Base-by-base conservation (phyloP, 1,139 yeast genomes). In the Magnusiomyces fungicola region DNA sequence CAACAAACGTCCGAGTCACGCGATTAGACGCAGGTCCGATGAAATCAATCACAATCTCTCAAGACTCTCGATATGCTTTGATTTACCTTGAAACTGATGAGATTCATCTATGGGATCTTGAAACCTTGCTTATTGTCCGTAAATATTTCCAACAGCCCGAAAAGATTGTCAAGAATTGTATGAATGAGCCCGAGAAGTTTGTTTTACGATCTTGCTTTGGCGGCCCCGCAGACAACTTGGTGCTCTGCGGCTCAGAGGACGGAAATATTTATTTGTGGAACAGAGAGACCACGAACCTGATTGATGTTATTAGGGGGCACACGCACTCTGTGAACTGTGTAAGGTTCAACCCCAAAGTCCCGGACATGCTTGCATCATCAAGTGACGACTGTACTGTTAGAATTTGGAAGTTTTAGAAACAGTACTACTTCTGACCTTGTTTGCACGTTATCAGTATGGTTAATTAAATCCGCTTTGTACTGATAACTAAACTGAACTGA, bases 171-270 rank as follows among this genome's bases (percentile, higher is more conserved):
- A 76, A 79, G 33, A 34, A 46, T 7, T 21, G 23, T 3, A 32
- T 56, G 10, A 29, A 29, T 14, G 41, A 34, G 37, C 45, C 45
- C 48, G 51, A 56, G 25, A 75, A 80, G 29, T 84, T 73, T 60
- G 81, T 88, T 40, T 78, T 90, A 27, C 73, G 96, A 36, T 83
- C 95, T 0, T 76, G 89, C 56, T 83, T 89, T 64, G 96, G 96
- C 0, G 76, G 76, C 3, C 71, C 71, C 33, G 74, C 79, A 52
- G 95, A 84, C 59, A 82, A 81, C 55, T 69, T 87, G 47, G 78
- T 88, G 0, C 69, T 85, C 18, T 80, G 90, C 58, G 97, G 97
- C 1, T 81, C 94, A 43, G 94, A 85, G 60, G 94, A 87, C 61
- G 89, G 92, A 0, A 73, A 76, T 52, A 75, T 88, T 3, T 88